These are phyloP conservation scores for Jatropha curcas DNA, from an alignment of 345 rosid genomes.

Conservation along the genomic window DNA sequence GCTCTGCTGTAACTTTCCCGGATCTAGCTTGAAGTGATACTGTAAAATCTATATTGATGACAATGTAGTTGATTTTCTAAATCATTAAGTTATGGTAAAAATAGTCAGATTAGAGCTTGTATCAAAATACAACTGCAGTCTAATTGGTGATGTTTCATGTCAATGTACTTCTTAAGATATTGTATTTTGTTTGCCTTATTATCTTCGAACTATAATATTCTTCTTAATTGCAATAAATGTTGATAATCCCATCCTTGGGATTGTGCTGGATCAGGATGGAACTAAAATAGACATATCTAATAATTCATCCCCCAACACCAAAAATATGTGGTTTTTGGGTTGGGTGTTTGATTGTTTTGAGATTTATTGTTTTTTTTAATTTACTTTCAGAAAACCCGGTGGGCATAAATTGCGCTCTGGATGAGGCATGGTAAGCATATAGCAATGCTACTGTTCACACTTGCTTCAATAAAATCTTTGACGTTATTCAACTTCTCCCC, in stretches of 20 bases:
- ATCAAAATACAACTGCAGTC: background rate
- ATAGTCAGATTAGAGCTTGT: background rate
- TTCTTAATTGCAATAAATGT: background rate
- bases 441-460: slow-evolving; percentile 6
- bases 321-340: too few species aligned
- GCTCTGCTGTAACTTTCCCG: background rate
- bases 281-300: background rate
- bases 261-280: background rate
- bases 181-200: background rate
- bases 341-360: background rate
- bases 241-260: slow-evolving; percentile 11
- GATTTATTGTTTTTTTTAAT: slow-evolving; percentile 6
- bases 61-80: background rate
- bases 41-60: background rate
- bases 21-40: background rate
- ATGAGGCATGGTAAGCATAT: slow-evolving; percentile 93
- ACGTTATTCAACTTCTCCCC: background rate
- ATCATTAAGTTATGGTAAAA: background rate
- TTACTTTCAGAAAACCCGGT: slow-evolving; percentile 92
- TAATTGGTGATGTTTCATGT: background rate
- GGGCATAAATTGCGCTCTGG: slow-evolving; percentile 98
- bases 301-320: background rate
- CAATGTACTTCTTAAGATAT: background rate
- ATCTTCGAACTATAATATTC: slow-evolving; percentile 4
- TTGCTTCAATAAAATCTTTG: background rate